Percentiles rank a stretch among this genome's conserved stretches.
These are phyloP conservation scores for Phytopythium ostracodes DNA, from an alignment of 352 stramenopile genomes.

Conservation along the genomic window DNA sequence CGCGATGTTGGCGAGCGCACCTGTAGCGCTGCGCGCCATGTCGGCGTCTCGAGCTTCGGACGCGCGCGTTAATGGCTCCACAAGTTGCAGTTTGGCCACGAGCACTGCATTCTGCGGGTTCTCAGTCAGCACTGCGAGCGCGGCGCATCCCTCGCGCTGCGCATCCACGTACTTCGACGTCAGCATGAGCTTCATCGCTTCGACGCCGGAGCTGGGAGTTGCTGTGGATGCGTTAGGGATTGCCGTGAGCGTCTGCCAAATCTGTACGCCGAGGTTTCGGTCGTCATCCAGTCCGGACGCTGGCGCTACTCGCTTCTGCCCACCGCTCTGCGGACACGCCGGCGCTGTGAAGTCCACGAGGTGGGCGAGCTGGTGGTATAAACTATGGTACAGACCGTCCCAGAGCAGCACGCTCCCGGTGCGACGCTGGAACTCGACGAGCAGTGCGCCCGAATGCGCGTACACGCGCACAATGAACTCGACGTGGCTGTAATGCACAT, in stretches of 20 bases:
- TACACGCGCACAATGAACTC: conserved; percentile 79
- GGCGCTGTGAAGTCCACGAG: conserved; percentile 44
- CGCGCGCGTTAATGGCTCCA: conserved; percentile 42
- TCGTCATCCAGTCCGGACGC: conserved; percentile 22
- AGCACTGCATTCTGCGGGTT: conserved; percentile 56
- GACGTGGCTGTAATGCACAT: conserved; percentile 80
- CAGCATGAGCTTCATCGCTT: conserved; percentile 86
- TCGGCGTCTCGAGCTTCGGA: conserved; percentile 46
- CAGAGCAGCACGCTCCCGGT: conserved; percentile 71
- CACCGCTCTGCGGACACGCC: conserved; percentile 62
- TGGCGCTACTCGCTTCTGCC: conserved; percentile 45
- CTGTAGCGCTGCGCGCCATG: conserved; percentile 69
- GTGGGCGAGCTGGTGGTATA: conserved; percentile 53
- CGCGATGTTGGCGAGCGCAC: conserved; percentile 64
- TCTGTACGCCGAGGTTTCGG: conserved; percentile 38
- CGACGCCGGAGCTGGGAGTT: conserved; percentile 60
- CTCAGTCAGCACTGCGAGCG: conserved; percentile 65
- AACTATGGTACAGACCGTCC: conserved; percentile 74
- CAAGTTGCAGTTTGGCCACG: conserved; percentile 50
- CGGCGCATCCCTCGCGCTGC: conserved; percentile 71
- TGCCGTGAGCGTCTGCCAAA: conserved; percentile 54
- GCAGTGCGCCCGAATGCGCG: conserved; percentile 29
- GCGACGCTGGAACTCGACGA: conserved; percentile 77
- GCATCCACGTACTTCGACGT: conserved; percentile 66
- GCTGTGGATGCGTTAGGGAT: conserved; percentile 14